A percentile compares a stretch with the other conserved stretches of the same genome.
Conservation (phyloP, 306 rosid species). For the Cucurbita maxima region DNA sequence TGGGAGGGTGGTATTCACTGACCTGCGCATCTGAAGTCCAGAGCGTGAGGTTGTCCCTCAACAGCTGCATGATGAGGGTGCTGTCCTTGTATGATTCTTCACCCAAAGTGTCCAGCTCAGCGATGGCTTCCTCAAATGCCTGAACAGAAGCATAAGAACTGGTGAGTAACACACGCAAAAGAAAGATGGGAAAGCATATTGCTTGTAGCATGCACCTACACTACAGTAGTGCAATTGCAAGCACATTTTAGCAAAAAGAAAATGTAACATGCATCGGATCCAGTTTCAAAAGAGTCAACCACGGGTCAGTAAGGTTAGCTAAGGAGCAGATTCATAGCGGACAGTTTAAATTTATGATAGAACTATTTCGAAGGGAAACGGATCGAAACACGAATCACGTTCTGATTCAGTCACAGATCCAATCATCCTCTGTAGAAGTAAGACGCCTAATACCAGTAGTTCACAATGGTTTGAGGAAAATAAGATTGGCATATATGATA, state of each 20-base stretch:
- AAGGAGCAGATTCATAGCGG: not conserved
- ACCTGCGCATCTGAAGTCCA: conserved; percentile 56
- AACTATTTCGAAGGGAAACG: not conserved
- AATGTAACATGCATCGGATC: not conserved
- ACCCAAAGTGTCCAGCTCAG: conserved; percentile 24
- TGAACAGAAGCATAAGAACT: not conserved
- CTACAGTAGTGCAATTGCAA: not conserved
- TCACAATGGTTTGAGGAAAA: not conserved
- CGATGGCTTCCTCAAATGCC: conserved; percentile 34
- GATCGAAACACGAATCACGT: not conserved
- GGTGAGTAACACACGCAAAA: not conserved
- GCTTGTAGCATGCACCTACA: not conserved
- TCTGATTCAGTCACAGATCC: not conserved
- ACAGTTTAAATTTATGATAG: not conserved
- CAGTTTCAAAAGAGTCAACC: not conserved
- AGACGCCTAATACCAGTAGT: not conserved
- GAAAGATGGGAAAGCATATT: not conserved
- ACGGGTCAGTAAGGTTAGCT: not conserved
- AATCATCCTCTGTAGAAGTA: not conserved
- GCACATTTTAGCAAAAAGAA: not conserved
- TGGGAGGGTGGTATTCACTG: conserved; percentile 3
- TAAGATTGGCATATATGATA: not conserved
- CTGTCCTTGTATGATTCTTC: conserved; percentile 34
- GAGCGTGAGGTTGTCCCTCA: conserved; percentile 29
- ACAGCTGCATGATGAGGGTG: conserved; percentile 31